Base-by-base conservation (phyloP, 345 rosid species). In the Trapa incisa region DNA sequence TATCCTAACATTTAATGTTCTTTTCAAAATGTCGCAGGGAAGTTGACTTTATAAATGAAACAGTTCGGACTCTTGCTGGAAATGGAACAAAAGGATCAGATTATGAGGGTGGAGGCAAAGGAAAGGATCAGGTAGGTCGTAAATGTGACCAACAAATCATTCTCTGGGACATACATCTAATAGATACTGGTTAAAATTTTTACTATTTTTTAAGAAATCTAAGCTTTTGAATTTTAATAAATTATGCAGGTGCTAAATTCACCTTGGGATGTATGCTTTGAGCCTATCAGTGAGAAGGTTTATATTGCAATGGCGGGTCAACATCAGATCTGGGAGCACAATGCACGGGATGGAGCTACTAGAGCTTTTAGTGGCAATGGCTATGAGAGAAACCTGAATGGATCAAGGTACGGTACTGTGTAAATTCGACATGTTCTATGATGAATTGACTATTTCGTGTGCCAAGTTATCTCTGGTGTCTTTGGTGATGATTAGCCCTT, bases 291-390 rank as follows among this genome's bases (percentile, higher is more conserved):
- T 33, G 89, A 86, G 74, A 93, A 82, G 77, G 87, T 93, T 69
- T 93, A 84, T 73, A 72, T 93, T 77, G 98, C 97, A 67, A 86
- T 93, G 93, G 98, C 97, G 29, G 97, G 98, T 65, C 96, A 86
- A 67, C 98, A 93, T 84, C 98, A 92, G 78, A 89, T 89, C 65
- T 92, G 98, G 97, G 89, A 83, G 73, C 88, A 92, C 78, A 79
- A 78, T 77, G 76, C 85, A 38, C 57, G 65, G 65, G 84, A 84
- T 75, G 93, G 87, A 71, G 73, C 84, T 73, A 79, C 96, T 52
- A 81, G 62, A 85, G 91, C 82, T 47, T 92, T 89, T 70, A 92
- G 98, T 73, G 98, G 98, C 66, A 84, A 92, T 67, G 98, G 98
- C 63, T 89, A 79, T 47, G 98, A 92, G 76, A 85, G 96, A 76